phyloP scores from a whole-genome alignment of 768 basidiomycete species.

The Boletus pseudo-olivaceus region DNA sequence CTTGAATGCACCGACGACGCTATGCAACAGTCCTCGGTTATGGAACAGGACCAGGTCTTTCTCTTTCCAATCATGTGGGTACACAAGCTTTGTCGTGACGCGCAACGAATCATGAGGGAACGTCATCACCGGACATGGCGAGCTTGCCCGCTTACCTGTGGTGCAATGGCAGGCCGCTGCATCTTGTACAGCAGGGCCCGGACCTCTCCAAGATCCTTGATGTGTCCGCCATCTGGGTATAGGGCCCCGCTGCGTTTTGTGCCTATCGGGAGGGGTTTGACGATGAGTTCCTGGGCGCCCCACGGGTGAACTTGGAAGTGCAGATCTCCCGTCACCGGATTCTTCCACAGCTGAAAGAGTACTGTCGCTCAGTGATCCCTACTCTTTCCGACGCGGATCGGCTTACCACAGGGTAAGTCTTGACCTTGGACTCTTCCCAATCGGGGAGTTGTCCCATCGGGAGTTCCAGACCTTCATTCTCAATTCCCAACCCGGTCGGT shows the following conservation, averaged over 20 bases:
- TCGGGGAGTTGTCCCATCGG: slow-evolving; percentile 62
- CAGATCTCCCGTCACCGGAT: slow-evolving; percentile 75
- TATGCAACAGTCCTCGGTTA: slow-evolving; percentile 66
- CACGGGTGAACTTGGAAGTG: slow-evolving; percentile 92
- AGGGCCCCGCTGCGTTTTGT: slow-evolving; percentile 59
- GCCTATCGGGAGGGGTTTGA: slow-evolving; percentile 67
- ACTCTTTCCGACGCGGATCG: background rate
- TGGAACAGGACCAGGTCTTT: slow-evolving; percentile 68
- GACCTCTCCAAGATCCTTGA: slow-evolving; percentile 73
- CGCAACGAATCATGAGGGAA: background rate
- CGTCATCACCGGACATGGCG: background rate
- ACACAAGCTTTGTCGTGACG: slow-evolving; percentile 49
- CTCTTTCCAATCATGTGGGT: slow-evolving; percentile 83
- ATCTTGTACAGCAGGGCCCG: slow-evolving; percentile 77
- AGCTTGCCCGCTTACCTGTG: slow-evolving; percentile 40
- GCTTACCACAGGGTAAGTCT: slow-evolving; percentile 63
- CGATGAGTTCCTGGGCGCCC: slow-evolving; percentile 58
- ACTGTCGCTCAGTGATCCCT: background rate
- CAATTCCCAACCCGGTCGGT: slow-evolving; percentile 80
- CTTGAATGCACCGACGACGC: slow-evolving; percentile 62
- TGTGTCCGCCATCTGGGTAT: slow-evolving; percentile 77
- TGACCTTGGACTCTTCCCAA: slow-evolving; percentile 76
- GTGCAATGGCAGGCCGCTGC: slow-evolving; percentile 90
- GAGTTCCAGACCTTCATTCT: slow-evolving; percentile 71
- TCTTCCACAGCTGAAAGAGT: slow-evolving; percentile 78